Percentiles rank a stretch among this genome's conserved stretches.
Conservation (phyloP, 345 rosid species). For the Gossypium sturtianum region DNA sequence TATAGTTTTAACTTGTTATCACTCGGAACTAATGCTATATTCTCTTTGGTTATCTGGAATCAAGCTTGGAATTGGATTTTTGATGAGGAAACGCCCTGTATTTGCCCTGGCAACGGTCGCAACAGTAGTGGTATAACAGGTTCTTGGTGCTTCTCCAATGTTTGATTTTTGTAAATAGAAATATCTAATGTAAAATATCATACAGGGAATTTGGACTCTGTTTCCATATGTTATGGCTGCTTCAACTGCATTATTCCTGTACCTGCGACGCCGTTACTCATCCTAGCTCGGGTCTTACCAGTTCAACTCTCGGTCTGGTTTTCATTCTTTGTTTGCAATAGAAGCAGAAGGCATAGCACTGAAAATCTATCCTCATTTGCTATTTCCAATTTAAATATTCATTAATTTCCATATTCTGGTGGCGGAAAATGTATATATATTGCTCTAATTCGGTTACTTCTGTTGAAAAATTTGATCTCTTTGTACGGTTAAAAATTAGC, state of each 20-base stretch:
- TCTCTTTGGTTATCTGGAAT: constrained; percentile 16
- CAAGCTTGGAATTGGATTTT: constrained; percentile 69
- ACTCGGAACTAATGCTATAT: constrained; percentile 8
- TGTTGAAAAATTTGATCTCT: too few species aligned
- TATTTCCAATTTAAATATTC: not conserved
- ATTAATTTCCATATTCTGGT: not conserved
- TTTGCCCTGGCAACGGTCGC: constrained; percentile 59
- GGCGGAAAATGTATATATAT: not conserved
- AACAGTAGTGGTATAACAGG: constrained; percentile 57
- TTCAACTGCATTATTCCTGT: constrained; percentile 57
- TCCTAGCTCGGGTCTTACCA: constrained; percentile 14
- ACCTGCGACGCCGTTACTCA: constrained; percentile 27
- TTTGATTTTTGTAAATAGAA: not conserved
- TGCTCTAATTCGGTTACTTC: not conserved
- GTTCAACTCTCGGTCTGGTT: not conserved
- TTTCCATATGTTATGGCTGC: constrained; percentile 75
- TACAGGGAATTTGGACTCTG: constrained; percentile 77
- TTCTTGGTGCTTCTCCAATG: not conserved
- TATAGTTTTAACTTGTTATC: not conserved
- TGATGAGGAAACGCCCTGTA: constrained; percentile 42
- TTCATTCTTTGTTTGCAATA: not conserved
- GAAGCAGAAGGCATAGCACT: not conserved
- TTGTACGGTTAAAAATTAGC: too few species aligned
- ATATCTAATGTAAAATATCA: constrained; percentile 7
- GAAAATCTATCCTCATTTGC: not conserved